A percentile compares a stretch with the other conserved stretches of the same genome.
Conservation (phyloP, 352 stramenopile genomes). For the Phytophthora syringae region DNA sequence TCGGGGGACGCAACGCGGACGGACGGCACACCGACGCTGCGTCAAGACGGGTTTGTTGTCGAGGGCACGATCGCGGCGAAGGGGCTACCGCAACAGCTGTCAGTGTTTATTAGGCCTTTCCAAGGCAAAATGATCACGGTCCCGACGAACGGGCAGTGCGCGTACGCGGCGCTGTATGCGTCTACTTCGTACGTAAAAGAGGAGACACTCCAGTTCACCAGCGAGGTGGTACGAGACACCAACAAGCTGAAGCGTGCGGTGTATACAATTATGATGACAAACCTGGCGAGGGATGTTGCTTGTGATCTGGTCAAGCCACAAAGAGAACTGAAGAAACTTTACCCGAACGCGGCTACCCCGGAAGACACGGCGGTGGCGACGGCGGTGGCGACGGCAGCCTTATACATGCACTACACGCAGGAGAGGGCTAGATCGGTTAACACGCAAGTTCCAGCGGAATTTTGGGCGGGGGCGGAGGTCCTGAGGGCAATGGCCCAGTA, state of each 20-base stretch:
- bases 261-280: too few species aligned
- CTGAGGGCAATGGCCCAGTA: constrained; percentile 1
- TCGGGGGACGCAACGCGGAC: too few species aligned
- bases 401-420: background rate
- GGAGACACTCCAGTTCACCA: background rate
- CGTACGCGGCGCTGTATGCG: background rate
- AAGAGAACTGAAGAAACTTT: background rate
- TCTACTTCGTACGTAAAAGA: background rate
- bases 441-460: background rate
- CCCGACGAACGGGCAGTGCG: background rate
- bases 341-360: background rate
- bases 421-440: background rate
- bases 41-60: background rate
- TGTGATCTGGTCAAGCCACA: too few species aligned
- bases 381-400: background rate
- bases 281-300: too few species aligned
- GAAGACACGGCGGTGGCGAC: too few species aligned
- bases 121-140: background rate
- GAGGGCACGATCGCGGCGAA: background rate
- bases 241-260: too few species aligned
- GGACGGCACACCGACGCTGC: background rate
- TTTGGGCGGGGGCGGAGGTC: constrained; percentile 3
- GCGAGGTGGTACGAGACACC: too few species aligned
- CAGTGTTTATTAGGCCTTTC: background rate
- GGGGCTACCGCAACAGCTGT: background rate